Base-by-base conservation (phyloP, 2,329 filamentous ascomycete genomes). In the Teratosphaeria gauchensis region DNA sequence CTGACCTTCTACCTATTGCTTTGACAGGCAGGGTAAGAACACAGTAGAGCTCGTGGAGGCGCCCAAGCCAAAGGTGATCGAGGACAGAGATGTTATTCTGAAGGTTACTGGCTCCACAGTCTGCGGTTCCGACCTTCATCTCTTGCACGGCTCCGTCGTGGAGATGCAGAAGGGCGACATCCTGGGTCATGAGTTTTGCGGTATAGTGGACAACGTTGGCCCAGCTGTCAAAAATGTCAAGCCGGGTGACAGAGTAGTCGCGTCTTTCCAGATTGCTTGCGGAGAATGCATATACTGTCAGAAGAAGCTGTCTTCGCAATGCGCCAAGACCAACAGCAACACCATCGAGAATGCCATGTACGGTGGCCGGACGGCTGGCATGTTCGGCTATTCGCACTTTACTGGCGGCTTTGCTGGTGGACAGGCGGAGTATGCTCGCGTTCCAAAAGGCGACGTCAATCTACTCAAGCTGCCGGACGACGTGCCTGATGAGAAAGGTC, bases 321-420 rank as follows among this genome's bases (percentile, higher is more conserved):
- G 90, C 71, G 88, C 91, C 68, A 83, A 79, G 72, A 95, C 90
- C 0, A 94, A 90, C 72, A 76, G 84, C 51, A 94, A 90, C 71
- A 85, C 80, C 0, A 80, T 84, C 52, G 81, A 82, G 63, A 86
- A 88, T 64, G 83, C 81, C 56, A 86, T 95, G 84, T 95, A 94
- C 69, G 90, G 90, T 12, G 84, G 84, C 1, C 80, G 84, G 55
- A 92, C 89, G 3, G 82, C 88, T 0, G 90, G 83, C 68, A 78
- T 79, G 74, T 82, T 82, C 60, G 80, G 80, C 1, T 82, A 82
- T 71, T 76, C 73, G 12, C 80, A 90, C 68, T 89, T 95, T 69
- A 91, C 88, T 0, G 90, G 90, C 6, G 91, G 91, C 0, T 95
- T 92, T 69, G 89, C 90, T 0, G 90, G 91, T 54, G 90, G 90